phyloP scores from a whole-genome alignment of 108 stramenopile genomes.

The Epithemia pelagica region DNA sequence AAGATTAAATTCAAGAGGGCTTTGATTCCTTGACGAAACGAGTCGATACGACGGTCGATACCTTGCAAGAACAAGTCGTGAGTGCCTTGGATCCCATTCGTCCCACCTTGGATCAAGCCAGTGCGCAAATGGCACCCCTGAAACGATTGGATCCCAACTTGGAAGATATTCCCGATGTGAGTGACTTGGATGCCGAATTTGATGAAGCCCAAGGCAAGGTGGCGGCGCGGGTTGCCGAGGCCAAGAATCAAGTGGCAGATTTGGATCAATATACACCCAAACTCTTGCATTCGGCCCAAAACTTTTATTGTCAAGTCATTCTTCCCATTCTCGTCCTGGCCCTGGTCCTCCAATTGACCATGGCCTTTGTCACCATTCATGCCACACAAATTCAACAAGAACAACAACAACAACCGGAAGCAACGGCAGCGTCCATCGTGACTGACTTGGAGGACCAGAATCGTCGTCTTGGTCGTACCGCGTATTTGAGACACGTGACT shows the following conservation, averaged over 20 bases:
- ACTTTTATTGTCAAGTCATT: slow-evolving; percentile 6
- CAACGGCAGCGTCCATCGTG: not conserved
- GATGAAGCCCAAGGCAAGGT: slow-evolving; percentile 12
- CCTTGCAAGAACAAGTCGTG: slow-evolving; percentile 2
- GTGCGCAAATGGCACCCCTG: not conserved
- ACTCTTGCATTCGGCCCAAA: slow-evolving; percentile 3
- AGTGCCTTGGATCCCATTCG: slow-evolving; percentile 3
- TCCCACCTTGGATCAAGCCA: not conserved
- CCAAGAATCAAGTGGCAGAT: slow-evolving; percentile 10
- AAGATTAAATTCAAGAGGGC: not conserved
- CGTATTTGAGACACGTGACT: not conserved
- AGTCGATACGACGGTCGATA: slow-evolving; percentile 5
- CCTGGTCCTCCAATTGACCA: not conserved
- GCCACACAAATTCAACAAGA: not conserved
- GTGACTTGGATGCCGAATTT: slow-evolving; percentile 8
- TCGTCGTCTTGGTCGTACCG: not conserved
- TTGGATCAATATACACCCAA: not conserved
- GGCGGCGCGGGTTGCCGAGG: not conserved
- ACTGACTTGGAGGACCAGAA: not conserved
- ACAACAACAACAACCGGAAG: too few species aligned
- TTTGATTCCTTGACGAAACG: slow-evolving; percentile 2
- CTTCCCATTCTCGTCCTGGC: slow-evolving; percentile 2
- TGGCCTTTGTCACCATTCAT: not conserved
- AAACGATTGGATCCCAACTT: slow-evolving; percentile 1
- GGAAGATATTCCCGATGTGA: slow-evolving; percentile 11